phyloP scores from a whole-genome alignment of 1,139 yeast species.

The Pichia sorboxylosa region DNA sequence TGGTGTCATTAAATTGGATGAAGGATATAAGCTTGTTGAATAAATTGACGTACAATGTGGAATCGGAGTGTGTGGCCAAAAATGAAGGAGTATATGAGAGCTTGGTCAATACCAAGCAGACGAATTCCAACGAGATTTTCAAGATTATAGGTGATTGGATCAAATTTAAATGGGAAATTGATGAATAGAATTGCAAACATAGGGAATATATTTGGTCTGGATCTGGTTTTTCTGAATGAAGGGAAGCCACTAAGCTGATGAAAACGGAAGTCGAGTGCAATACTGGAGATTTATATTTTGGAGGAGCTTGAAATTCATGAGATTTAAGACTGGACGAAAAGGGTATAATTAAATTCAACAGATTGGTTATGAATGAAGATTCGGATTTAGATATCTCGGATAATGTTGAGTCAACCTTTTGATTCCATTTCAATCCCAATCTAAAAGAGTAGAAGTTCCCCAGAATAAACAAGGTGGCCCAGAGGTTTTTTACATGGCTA shows the following conservation, averaged over 20 bases:
- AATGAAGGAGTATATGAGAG: conserved; percentile 15
- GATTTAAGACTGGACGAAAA: conserved; percentile 14
- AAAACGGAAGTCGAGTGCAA: conserved; percentile 8
- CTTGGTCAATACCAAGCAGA: conserved; percentile 12
- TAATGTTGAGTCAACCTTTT: conserved; percentile 12
- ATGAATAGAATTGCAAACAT: conserved; percentile 13
- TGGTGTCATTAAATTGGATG: conserved; percentile 10
- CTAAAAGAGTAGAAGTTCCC: conserved; percentile 18
- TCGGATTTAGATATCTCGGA: conserved; percentile 11
- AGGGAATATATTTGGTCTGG: too few species aligned
- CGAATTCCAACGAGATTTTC: conserved; percentile 15
- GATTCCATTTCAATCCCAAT: conserved; percentile 19
- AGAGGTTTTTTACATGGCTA: conserved; percentile 12
- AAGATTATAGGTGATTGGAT: conserved; percentile 12
- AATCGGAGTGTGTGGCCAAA: not conserved
- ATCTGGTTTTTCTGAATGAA: too few species aligned
- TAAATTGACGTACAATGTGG: conserved; percentile 2
- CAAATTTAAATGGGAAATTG: conserved; percentile 6
- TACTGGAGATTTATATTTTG: conserved; percentile 13
- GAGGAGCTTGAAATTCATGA: conserved; percentile 4
- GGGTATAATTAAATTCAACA: conserved; percentile 13
- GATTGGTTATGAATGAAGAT: conserved; percentile 12
- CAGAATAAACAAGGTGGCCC: conserved; percentile 17
- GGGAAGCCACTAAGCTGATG: conserved; percentile 10
- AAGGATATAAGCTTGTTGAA: conserved; percentile 8